Evolutionary conservation across 345 rosid genomes (phyloP), one percentile per base, ranked within the genome.

Genomic region (Lepidium aucheri): DNA sequence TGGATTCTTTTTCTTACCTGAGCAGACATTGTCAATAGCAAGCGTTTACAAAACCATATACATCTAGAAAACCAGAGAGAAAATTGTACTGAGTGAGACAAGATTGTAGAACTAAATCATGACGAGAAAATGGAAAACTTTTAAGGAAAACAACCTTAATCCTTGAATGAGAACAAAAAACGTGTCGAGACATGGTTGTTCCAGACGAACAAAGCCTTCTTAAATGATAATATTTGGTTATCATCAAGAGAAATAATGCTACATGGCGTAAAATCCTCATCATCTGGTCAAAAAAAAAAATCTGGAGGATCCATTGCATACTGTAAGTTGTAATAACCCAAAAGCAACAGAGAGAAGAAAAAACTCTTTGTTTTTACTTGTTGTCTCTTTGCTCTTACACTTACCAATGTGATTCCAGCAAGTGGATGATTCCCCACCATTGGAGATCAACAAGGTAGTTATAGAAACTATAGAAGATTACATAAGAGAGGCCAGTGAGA

Each of bases 271-370:
- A 94, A 94, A 46, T 69, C 83, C 55, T 85, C 96, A 70, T 94
- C 99, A 20, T 85, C 91, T 0, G 87, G 68, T 13, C 91, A 95
- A 68, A 94, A 94, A 39, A 90, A 63, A 72, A 94, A 76, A 80
- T 94, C 99, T 0, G 96, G 97, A 5, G 99, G 81, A 11, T 77
- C 70, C n/a, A 74, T 26, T 33, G 97, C 86, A 53, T 77, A 90
- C 70, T 90, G 95, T 4, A 84, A 85, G 74, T 94, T 85, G 82
- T 84, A 90, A 20, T n/a, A n/a, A n/a, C n/a, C n/a, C n/a, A n/a
- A n/a, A n/a, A n/a, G n/a, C n/a, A n/a, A n/a, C n/a, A n/a, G n/a
- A n/a, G n/a, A n/a, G n/a, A n/a, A n/a, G n/a, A n/a, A n/a, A n/a
- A n/a, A 5, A 4, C 30, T 26, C 6, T 44, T 8, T 9, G 9